Evolutionary conservation across 2,329 filamentous ascomycete genomes (phyloP), one percentile per base, ranked within the genome.

Genomic region (Ceratocystis diversiconidia): DNA sequence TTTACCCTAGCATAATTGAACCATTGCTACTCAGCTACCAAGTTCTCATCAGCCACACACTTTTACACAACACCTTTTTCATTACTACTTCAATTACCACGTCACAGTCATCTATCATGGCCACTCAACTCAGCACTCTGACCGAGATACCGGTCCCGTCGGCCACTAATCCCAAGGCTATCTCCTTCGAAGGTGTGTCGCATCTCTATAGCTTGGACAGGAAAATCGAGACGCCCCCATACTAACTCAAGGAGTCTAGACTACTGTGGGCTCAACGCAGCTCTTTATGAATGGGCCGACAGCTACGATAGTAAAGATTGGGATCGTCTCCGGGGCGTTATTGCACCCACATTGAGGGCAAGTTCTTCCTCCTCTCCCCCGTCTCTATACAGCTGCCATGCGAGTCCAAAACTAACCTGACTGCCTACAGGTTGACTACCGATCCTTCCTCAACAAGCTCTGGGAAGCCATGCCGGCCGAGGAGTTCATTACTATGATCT

Each of bases 291-390:
- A 71, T 86, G 84, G 84, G 83, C 82, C 66, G 83, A 85, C 72
- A 85, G 81, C 76, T 86, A 86, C 73, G 84, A 86, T 73, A 80
- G 79, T 72, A 87, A 87, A 74, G 82, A 86, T 75, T 86, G 84
- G 83, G 76, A 78, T 15, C 79, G 82, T 63, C 78, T 86, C 32
- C 72, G 76, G 69, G 81, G 79, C 69, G 82, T 80, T 76, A 84
- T 88, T 69, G 85, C 85, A 2, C 85, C 85, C 7, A 68, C 64
- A 15, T 57, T 69, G 17, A 63, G 68, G n/a, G 68, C 67, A 64
- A 48, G 69, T 63, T 41, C 12, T 8, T 10, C 6, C n/a, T 62
- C 30, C 7, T 10, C 0, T 61, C n/a, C 44, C 28, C 32, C 19
- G 48, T 43, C 25, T n/a, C 15, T 12, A 50, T 69, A 76, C 78